Base-by-base conservation (phyloP, 2,329 filamentous ascomycete species). In the Paramyrothecium sp. region DNA sequence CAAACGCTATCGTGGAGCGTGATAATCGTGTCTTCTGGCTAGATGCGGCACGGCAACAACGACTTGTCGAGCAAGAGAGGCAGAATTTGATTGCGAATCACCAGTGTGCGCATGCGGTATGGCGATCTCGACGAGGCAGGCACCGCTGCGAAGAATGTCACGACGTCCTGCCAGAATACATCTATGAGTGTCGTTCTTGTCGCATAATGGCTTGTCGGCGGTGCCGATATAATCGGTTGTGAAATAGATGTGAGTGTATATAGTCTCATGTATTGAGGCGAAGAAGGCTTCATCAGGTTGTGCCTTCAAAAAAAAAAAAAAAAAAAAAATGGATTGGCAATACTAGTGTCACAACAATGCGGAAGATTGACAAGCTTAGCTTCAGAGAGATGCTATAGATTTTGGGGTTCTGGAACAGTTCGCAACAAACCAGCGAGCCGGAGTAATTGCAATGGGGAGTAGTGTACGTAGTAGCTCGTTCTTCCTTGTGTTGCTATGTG, bases 121-220 rank as follows among this genome's bases (percentile, higher is more conserved):
- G 79, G 79, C 63, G 44, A 11, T 67, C 56, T 1, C 62, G 69
- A 2, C 44, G 50, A 13, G 79, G 78, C 1, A 30, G 13, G 1
- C 67, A 72, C 33, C 53, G n/a, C 0, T 83, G 81, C 51, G 74
- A 79, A 48, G 72, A 78, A 57, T 84, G 81, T 59, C 58, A 61
- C 8, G 49, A 78, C n/a, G 13, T 26, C 2, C 65, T 83, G 49
- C 71, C 65, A 0, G 0, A 59, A 0, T 85, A 70, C 59, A 81
- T 84, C 13, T 79, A 73, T 26, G 74, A 81, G 56, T 83, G 82
- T 58, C 51, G 46, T 0, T 69, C 75, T 52, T 85, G 82, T 57
- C 65, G 66, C 3, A 64, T 81, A 3, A 67, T 71, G 63, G 77
- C 73, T 21, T 85, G 81, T 55, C 69, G 73, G n/a, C 64, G 73